Conservation (phyloP, 2,329 filamentous ascomycete genomes). For the Botrytis porri region DNA sequence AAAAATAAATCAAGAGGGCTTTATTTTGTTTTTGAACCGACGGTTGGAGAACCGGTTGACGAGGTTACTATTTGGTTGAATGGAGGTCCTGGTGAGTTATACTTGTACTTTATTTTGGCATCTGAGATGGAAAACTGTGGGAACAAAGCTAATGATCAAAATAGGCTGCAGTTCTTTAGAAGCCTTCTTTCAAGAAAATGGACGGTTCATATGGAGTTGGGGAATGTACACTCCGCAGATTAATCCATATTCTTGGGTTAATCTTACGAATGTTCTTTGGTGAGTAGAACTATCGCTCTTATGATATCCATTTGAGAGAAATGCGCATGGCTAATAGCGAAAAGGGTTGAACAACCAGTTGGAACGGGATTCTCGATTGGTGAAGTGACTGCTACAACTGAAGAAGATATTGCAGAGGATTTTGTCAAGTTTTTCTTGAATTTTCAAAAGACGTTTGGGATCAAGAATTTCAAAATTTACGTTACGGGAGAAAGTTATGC, state of each 20-base stretch:
- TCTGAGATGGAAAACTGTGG: background rate
- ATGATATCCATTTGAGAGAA: background rate
- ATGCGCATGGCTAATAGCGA: conserved; percentile 41
- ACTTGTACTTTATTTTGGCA: background rate
- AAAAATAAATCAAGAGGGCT: conserved; percentile 44
- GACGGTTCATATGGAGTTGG: conserved; percentile 38
- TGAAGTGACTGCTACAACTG: conserved; percentile 39
- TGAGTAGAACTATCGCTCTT: conserved; percentile 32
- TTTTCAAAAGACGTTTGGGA: conserved; percentile 53
- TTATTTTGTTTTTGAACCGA: conserved; percentile 54
- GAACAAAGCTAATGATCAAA: background rate
- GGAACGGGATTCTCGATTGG: conserved; percentile 32
- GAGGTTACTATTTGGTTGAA: conserved; percentile 51
- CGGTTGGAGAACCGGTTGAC: conserved; percentile 43
- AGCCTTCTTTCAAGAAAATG: conserved; percentile 40
- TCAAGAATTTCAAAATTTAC: conserved; percentile 52
- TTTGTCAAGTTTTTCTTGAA: conserved; percentile 53
- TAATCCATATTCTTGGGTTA: conserved; percentile 39
- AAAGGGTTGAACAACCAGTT: conserved; percentile 50
- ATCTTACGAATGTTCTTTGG: conserved; percentile 43
- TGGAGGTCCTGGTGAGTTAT: background rate
- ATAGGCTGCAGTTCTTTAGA: conserved; percentile 43
- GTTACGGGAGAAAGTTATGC: conserved; percentile 52
- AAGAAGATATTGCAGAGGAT: conserved; percentile 46
- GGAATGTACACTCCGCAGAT: conserved; percentile 28